These are phyloP conservation scores for Colletotrichum neosansevieriae DNA, from an alignment of 2,329 filamentous ascomycete species.

Conservation along the genomic window DNA sequence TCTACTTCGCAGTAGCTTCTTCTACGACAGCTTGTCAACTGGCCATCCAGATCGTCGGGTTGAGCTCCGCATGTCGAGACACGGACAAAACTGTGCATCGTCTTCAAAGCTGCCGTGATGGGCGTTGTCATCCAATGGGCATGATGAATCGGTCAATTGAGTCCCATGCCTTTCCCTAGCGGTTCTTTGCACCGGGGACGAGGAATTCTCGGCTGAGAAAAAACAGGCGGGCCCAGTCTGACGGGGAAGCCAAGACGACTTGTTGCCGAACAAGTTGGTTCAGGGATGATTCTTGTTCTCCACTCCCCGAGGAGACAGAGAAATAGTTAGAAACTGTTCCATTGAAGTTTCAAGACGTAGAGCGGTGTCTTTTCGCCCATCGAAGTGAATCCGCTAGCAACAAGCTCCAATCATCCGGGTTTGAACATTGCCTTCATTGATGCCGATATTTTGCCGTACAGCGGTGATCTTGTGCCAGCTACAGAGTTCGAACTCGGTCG, in stretches of 20 bases:
- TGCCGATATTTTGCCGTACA: conserved; percentile 24
- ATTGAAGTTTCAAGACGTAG: conserved; percentile 40
- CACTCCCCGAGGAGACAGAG: conserved; percentile 33
- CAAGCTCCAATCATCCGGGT: conserved; percentile 31
- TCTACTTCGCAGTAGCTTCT: no score
- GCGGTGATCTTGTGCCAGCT: neutral
- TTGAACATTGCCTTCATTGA: neutral
- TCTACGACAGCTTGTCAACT: conserved; percentile 9
- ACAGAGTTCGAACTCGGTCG: neutral
- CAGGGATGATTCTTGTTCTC: conserved; percentile 32
- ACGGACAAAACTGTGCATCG: conserved; percentile 12
- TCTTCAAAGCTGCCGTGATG: neutral
- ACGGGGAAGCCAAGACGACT: conserved; percentile 25
- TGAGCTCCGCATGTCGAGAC: conserved; percentile 17
- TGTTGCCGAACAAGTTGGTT: conserved; percentile 21
- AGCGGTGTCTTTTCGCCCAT: conserved; percentile 16
- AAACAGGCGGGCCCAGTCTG: conserved; percentile 26
- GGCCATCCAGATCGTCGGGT: conserved; percentile 30
- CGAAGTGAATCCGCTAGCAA: conserved; percentile 14
- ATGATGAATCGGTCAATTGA: conserved; percentile 16
- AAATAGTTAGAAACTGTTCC: conserved; percentile 39
- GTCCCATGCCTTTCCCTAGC: conserved; percentile 10
- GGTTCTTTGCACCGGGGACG: conserved; percentile 6
- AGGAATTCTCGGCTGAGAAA: conserved; percentile 28
- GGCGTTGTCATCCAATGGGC: conserved; percentile 12